Conservation (phyloP, 1,284 basidiomycete species). For the Waitea zeae region DNA sequence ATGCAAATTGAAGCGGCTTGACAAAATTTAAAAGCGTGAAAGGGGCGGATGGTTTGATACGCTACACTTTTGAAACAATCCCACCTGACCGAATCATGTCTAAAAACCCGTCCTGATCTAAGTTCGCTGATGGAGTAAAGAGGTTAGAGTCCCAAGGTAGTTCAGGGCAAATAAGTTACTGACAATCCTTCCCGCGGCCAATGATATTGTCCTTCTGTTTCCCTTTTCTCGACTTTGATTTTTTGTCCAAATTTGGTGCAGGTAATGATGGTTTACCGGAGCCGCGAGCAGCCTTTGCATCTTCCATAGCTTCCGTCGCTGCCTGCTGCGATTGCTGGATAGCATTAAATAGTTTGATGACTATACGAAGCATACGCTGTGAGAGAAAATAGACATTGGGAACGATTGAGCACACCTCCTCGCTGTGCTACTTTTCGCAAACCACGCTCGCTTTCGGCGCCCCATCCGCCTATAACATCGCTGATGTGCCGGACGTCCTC, state of each 20-base stretch:
- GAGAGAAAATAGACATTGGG: background rate
- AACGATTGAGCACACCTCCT: constrained; percentile 36
- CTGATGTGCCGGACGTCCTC: constrained; percentile 56
- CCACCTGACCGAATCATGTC: constrained; percentile 66
- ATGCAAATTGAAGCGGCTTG: no score
- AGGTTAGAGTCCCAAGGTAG: background rate
- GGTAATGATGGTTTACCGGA: constrained; percentile 55
- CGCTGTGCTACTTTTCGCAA: constrained; percentile 68
- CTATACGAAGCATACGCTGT: constrained; percentile 20
- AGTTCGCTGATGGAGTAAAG: constrained; percentile 17
- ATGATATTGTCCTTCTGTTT: constrained; percentile 36
- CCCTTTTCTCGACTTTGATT: constrained; percentile 22
- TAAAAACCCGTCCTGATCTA: constrained; percentile 58
- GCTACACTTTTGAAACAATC: constrained; percentile 44
- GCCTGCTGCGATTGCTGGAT: constrained; percentile 62
- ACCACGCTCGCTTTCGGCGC: constrained; percentile 57
- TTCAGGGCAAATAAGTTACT: constrained; percentile 9
- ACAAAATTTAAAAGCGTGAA: no score
- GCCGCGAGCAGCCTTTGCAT: constrained; percentile 41
- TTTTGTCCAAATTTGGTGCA: constrained; percentile 34
- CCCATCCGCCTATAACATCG: constrained; percentile 74
- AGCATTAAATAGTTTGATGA: constrained; percentile 68
- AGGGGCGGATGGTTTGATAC: no score
- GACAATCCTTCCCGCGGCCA: constrained; percentile 38
- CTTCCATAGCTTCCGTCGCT: constrained; percentile 29